Evolutionary conservation across 495 filamentous ascomycete species (phyloP), one percentile per base, ranked within the genome.

Genomic region (Penicillium arizonense): DNA sequence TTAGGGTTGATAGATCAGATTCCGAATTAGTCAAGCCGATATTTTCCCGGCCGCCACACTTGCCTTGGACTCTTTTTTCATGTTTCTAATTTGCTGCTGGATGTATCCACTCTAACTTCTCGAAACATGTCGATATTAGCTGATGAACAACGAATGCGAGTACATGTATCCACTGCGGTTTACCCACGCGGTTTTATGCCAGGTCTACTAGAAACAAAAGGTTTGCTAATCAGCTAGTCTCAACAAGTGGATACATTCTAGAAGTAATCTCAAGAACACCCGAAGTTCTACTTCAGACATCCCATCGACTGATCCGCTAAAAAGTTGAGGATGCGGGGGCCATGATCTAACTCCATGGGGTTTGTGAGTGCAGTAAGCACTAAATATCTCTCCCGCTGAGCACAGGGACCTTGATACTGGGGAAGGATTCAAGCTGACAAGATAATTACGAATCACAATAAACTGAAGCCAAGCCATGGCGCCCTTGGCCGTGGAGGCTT

Each of bases 401-500:
- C 8, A 7, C n/a, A 16, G 20, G n/a, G 14, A n/a, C 1, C 9
- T 13, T 13, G 26, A 44, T 32, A n/a, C 11, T 32, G 41, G 10
- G 16, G 21, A 36, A 9, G 32, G 18, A 18, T 23, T 41, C 35
- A 48, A 14, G 50, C 46, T 54, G 51, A 55, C 32, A 36, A 4
- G 32, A 20, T 28, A 12, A 46, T 34, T 21, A 37, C 45, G 3
- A 46, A 55, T 46, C 26, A 23, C 18, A 21, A 24, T 5, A n/a
- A 14, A 7, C 9, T 12, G 21, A 16, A 38, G 52, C 44, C 52
- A 49, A 49, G 47, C 20, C 1, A 51, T 51, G 44, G 51, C 44
- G 39, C 30, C 41, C 35, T 30, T 34, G 11, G 43, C 26, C 21
- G 12, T 16, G 4, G 40, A 55, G 52, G 55, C 59, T 55, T 55